Evolutionary conservation across 352 stramenopile species (phyloP).

Genomic region (Phytopythium litorale): DNA sequence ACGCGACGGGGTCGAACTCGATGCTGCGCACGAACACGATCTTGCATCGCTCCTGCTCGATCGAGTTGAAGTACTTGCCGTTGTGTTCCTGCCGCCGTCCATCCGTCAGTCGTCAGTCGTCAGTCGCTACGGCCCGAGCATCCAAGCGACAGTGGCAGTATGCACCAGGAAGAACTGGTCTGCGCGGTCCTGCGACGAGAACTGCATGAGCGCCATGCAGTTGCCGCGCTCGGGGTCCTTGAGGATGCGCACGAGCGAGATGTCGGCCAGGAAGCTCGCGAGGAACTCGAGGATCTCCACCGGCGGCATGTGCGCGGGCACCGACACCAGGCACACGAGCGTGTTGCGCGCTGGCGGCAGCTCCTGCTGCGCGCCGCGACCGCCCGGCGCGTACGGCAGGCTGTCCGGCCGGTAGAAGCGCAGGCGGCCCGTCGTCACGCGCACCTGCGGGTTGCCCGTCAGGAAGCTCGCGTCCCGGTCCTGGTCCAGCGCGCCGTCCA

Average conservation of each 20-base stretch:
- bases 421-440: conserved; percentile 69
- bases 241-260: conserved; percentile 74
- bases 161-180: conserved; percentile 75
- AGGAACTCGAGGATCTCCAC: conserved; percentile 86
- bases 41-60: conserved; percentile 87
- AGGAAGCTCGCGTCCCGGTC: conserved; percentile 46
- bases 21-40: conserved; percentile 90
- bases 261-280: conserved; percentile 64
- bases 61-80: conserved; percentile 90
- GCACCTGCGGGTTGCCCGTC: conserved; percentile 76
- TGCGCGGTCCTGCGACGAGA: conserved; percentile 67
- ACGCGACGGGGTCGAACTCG: conserved; percentile 65
- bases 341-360: conserved; percentile 69
- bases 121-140: neutral
- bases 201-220: conserved; percentile 86
- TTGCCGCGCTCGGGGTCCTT: conserved; percentile 80
- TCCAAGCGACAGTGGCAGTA: neutral
- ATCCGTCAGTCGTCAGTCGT: neutral
- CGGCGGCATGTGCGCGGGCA: conserved; percentile 81
- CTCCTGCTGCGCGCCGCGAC: conserved; percentile 17
- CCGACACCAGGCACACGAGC: conserved; percentile 77
- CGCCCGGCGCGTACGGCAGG: conserved; percentile 29
- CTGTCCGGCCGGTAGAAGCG: conserved; percentile 79
- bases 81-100: conserved; percentile 61
- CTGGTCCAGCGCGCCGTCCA: conserved; percentile 4